These are phyloP conservation scores for Vickermania ingenoplastis DNA, from an alignment of 208 protist genomes.

Conservation along the genomic window DNA sequence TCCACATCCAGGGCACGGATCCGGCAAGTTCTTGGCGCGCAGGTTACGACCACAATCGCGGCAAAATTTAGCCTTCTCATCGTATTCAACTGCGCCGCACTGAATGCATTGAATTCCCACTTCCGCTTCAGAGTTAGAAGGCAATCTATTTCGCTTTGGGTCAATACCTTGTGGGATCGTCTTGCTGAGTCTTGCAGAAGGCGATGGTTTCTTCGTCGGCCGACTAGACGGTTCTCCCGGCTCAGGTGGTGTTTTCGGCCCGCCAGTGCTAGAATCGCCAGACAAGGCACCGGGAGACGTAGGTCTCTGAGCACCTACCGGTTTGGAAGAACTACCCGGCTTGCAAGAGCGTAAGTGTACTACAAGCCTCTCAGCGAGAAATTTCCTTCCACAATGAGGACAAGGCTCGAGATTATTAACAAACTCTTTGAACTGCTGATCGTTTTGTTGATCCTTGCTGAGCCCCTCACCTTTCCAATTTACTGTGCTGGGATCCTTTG, in stretches of 20 bases:
- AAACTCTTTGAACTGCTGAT: constrained; percentile 82
- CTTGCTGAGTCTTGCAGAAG: constrained; percentile 5
- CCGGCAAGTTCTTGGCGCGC: constrained; percentile 17
- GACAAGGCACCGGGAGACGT: background rate
- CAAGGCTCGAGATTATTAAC: constrained; percentile 82
- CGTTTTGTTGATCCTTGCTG: constrained; percentile 51
- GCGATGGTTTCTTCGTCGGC: background rate
- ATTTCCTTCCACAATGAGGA: constrained; percentile 83
- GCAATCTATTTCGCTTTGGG: constrained; percentile 38
- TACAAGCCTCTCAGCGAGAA: constrained; percentile 80
- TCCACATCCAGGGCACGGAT: constrained; percentile 53
- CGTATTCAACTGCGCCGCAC: constrained; percentile 70
- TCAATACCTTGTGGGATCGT: constrained; percentile 8
- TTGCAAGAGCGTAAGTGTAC: constrained; percentile 87
- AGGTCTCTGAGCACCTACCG: constrained; percentile 8
- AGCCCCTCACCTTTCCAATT: constrained; percentile 33
- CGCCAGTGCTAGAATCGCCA: background rate
- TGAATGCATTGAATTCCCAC: constrained; percentile 39
- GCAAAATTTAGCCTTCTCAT: constrained; percentile 68
- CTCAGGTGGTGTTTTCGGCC: background rate
- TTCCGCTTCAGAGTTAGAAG: constrained; percentile 20
- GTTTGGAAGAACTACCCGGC: constrained; percentile 45
- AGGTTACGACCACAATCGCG: constrained; percentile 64
- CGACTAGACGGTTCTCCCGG: background rate
- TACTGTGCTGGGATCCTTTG: constrained; percentile 63